Conservation (phyloP, 768 basidiomycete species). For the Wakefieldia striispora region DNA sequence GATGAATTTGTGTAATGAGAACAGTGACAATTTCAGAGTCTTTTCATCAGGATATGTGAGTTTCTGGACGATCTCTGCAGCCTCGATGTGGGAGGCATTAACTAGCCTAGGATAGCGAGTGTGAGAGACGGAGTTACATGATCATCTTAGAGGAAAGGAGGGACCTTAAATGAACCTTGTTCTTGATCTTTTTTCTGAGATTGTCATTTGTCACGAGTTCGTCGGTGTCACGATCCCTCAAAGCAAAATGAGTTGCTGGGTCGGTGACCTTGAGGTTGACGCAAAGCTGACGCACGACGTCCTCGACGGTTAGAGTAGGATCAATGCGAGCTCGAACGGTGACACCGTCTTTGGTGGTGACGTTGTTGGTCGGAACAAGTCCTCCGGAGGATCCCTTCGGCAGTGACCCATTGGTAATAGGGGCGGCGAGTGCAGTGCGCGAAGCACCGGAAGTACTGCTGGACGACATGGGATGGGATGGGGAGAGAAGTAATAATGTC, state of each 20-base stretch:
- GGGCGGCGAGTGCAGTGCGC: slow-evolving; percentile 28
- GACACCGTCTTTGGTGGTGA: slow-evolving; percentile 70
- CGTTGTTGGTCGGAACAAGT: slow-evolving; percentile 80
- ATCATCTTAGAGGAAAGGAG: slow-evolving; percentile 17
- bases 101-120: slow-evolving; percentile 55
- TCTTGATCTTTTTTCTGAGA: slow-evolving; percentile 75
- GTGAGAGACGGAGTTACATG: neutral
- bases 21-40: slow-evolving; percentile 65
- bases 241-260: slow-evolving; percentile 65
- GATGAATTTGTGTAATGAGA: slow-evolving; percentile 77
- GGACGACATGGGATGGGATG: slow-evolving; percentile 20
- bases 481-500: neutral
- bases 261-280: slow-evolving; percentile 78
- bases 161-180: slow-evolving; percentile 76
- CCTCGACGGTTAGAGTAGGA: slow-evolving; percentile 77
- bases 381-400: slow-evolving; percentile 38
- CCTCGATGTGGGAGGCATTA: slow-evolving; percentile 77
- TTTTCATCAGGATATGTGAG: slow-evolving; percentile 58
- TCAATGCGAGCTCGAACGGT: slow-evolving; percentile 84
- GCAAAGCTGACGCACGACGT: slow-evolving; percentile 82
- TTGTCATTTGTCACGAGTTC: slow-evolving; percentile 89
- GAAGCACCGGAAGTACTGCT: slow-evolving; percentile 30
- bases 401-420: slow-evolving; percentile 32
- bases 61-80: slow-evolving; percentile 71
- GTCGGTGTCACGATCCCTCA: slow-evolving; percentile 74